Conservation (phyloP, 129 eudicot species). For the Centella asiatica region DNA sequence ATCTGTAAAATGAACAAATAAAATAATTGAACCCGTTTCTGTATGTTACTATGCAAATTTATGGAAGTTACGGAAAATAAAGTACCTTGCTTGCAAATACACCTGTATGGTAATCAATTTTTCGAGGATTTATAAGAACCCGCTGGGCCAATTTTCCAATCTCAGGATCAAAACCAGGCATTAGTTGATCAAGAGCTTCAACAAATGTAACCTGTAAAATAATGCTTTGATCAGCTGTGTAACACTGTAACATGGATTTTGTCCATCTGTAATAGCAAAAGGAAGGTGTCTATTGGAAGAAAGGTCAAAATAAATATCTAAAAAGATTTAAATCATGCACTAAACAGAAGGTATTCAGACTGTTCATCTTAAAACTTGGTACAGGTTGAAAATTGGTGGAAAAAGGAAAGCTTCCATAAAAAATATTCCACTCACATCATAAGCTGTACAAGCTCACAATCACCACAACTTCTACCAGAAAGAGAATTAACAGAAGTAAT, state of each 20-base stretch:
- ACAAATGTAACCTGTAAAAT: constrained; percentile 74
- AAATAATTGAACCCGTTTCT: background rate
- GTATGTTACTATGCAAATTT: background rate
- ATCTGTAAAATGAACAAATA: constrained; percentile 34
- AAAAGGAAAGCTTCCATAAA: background rate
- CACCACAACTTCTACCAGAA: background rate
- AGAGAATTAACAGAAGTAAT: background rate
- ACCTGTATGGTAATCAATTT: constrained; percentile 94
- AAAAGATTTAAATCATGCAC: background rate
- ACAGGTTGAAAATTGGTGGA: background rate
- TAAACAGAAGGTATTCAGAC: background rate
- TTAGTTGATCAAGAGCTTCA: constrained; percentile 96
- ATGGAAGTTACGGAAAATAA: background rate
- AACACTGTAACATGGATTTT: background rate
- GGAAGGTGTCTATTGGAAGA: background rate
- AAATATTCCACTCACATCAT: background rate
- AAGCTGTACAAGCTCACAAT: background rate
- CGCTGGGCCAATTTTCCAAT: constrained; percentile 95
- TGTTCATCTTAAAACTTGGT: background rate
- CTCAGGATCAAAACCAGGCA: constrained; percentile 99
- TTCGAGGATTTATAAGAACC: constrained; percentile 92
- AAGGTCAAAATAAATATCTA: background rate
- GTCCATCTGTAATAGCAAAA: background rate
- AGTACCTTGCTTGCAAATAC: constrained; percentile 97
- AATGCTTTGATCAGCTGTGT: constrained; percentile 5